Evolutionary conservation across 345 rosid species (phyloP), one percentile per base, ranked within the genome.

Genomic region (Clarkia xantiana): DNA sequence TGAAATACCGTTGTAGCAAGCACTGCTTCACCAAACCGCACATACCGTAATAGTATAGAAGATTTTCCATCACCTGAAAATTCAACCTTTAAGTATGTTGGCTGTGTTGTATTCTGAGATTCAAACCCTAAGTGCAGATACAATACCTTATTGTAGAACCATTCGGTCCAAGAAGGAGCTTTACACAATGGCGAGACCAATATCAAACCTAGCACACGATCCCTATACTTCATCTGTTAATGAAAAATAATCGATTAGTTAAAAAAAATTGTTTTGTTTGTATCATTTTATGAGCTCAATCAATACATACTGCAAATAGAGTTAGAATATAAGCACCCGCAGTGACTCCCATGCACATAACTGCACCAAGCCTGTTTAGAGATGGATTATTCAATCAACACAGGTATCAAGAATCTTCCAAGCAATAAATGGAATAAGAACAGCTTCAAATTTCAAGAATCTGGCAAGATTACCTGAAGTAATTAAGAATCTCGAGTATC

Each of bases 131-230:
- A 53, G 3, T 14, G 18, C 9, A 39, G 11, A n/a, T 6, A n/a
- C 11, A 18, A 14, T 38, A 81, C 86, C 82, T 80, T 87, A 65
- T 87, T 84, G 62, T 75, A 87, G 47, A 89, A 70, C 97, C 97
- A 89, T 71, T 77, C 95, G 42, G 91, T 70, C 99, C 99, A 93
- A 18, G 97, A 82, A 29, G 96, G 99, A 41, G 87, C 73, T 63
- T 67, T 83, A 79, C 97, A 93, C 42, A 93, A 51, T 43, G 96
- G 96, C 10, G 97, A 93, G 55, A 87, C 66, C 55, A 93, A 89
- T 59, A 93, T 93, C 67, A 93, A 62, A 47, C 99, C 99, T 67
- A 82, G 70, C 52, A 93, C 97, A 10, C 95, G 88, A 36, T 78
- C 82, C 71, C 81, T 82, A 59, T 93, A 71, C 68, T 43, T 38